Evolutionary conservation across 768 basidiomycete genomes (phyloP), one percentile per base, ranked within the genome.

Genomic region (Mycena galopus): DNA sequence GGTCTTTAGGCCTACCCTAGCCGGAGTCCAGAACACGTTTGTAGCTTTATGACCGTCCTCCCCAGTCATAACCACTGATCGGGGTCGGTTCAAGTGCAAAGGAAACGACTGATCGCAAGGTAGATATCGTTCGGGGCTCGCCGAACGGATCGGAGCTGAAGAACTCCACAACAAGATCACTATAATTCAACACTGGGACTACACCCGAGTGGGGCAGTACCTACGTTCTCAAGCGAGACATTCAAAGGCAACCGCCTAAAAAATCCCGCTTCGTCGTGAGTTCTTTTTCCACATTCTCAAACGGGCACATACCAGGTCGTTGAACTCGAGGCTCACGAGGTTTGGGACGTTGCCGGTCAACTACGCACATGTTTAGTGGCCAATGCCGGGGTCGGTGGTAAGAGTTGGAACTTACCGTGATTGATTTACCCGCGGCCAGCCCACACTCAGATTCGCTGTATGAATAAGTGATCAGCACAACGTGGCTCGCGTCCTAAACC

Each of bases 121-220:
- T 60, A 60, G 35, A 60, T 60, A 60, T 60, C 35, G 37, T 60
- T 27, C 16, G 59, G 59, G 35, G 37, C 35, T 37, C 59, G 59
- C 37, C 23, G 59, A 42, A 60, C 23, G 59, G 35, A 42, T 37
- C 37, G 23, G 37, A 37, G 59, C 12, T 60, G 35, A 39, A 60
- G 59, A 60, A 60, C 59, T 60, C 59, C 59, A 60, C 37, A 60
- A 39, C 37, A 60, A 60, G 42, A 60, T 60, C 37, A 60, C 16
- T 30, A 39, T 39, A 60, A 29, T 61, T 61, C 60, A 61, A 42
- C 60, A 30, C 60, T 42, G 30, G 60, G 39, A 42, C 60, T 61
- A 61, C 37, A 61, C 39, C 39, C 60, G 44, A 61, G 60, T n/a
- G 39, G 60, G 60, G 39, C 60, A 61, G 30, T 37, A 61, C 39